Evolutionary conservation across 1,284 basidiomycete species (phyloP).

Genomic region (Gymnopus androsaceus): DNA sequence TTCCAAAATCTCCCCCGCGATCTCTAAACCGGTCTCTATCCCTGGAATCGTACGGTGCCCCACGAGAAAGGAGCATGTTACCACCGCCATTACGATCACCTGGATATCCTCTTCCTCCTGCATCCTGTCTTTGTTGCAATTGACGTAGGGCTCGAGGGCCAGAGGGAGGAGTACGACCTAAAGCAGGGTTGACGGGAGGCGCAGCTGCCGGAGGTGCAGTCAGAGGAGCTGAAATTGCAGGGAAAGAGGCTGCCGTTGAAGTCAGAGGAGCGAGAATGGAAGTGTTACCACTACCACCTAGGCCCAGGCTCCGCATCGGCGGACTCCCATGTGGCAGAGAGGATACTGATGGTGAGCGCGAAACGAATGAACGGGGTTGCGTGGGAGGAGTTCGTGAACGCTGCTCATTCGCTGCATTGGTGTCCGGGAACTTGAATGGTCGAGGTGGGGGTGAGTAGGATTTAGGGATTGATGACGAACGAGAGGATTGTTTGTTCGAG

Average conservation of each 20-base stretch:
- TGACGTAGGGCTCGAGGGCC: slow-evolving; percentile 55
- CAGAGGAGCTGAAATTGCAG: too few species aligned
- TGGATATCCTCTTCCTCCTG: slow-evolving; percentile 26
- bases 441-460: slow-evolving; percentile 7
- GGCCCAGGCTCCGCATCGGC: background rate
- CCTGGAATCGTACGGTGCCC: slow-evolving; percentile 39
- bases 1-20: slow-evolving; percentile 40
- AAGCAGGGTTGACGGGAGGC: slow-evolving; percentile 1
- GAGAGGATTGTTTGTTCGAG: background rate
- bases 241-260: slow-evolving; percentile 3
- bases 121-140: slow-evolving; percentile 23
- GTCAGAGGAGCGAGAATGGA: slow-evolving; percentile 25
- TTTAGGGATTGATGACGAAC: background rate
- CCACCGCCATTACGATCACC: slow-evolving; percentile 27
- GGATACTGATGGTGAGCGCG: slow-evolving; percentile 1
- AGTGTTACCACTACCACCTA: background rate
- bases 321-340: slow-evolving; percentile 21
- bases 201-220: background rate
- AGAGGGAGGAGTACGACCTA: slow-evolving; percentile 45
- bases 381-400: slow-evolving; percentile 46
- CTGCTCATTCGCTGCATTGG: slow-evolving; percentile 29
- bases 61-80: background rate
- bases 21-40: slow-evolving; percentile 35
- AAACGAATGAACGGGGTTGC: slow-evolving; percentile 44
- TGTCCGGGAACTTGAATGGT: background rate